A percentile compares a stretch with the other conserved stretches of the same genome.
Conservation (phyloP, 805 yeast genomes). For the Candida michaelii region DNA sequence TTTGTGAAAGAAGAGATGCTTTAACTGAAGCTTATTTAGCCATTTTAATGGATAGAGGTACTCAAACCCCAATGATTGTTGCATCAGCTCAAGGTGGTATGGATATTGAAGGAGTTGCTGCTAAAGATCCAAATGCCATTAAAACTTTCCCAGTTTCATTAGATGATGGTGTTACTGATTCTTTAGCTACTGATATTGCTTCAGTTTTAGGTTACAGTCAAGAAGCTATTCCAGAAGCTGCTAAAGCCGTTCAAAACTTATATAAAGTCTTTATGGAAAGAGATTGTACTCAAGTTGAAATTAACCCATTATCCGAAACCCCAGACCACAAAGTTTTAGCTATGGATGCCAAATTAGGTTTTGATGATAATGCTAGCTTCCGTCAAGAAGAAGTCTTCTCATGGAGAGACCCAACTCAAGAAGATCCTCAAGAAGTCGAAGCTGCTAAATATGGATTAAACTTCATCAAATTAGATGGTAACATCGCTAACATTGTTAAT, state of each 20-base stretch:
- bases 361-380: constrained; percentile 94
- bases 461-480: constrained; percentile 97
- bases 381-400: constrained; percentile 92
- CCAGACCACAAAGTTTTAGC: constrained; percentile 87
- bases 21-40: constrained; percentile 95
- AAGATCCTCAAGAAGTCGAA: constrained; percentile 94
- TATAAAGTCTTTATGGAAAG: constrained; percentile 86
- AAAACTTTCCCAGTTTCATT: constrained; percentile 80
- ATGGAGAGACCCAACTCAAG: constrained; percentile 97
- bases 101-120: constrained; percentile 99
- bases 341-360: constrained; percentile 98
- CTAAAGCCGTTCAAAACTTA: constrained; percentile 79
- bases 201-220: constrained; percentile 76
- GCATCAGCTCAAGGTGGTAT: constrained; percentile 99
- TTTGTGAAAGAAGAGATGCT: constrained; percentile 93
- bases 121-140: constrained; percentile 85
- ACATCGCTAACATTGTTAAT: constrained; percentile 97
- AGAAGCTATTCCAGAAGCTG: constrained; percentile 81
- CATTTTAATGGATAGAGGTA: constrained; percentile 89
- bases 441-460: constrained; percentile 89
- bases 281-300: constrained; percentile 98
- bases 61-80: constrained; percentile 88
- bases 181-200: constrained; percentile 75
- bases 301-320: constrained; percentile 96
- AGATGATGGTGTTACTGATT: constrained; percentile 76